These are phyloP conservation scores for Clarireedia paspali DNA, from an alignment of 2,329 filamentous ascomycete genomes.

Conservation along the genomic window DNA sequence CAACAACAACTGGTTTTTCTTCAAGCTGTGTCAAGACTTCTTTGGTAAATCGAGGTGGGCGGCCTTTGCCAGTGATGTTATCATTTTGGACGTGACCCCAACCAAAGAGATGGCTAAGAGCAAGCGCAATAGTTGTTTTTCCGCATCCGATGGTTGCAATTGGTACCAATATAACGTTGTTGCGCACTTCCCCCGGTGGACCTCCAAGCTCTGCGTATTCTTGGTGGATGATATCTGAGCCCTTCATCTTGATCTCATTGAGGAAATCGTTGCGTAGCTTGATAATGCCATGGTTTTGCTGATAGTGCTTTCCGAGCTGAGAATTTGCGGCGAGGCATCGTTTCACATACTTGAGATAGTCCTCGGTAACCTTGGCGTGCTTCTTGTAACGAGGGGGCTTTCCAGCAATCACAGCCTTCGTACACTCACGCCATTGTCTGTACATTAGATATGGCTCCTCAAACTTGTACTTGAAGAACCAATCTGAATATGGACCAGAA, in stretches of 20 bases:
- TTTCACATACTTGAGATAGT: slow-evolving; percentile 79
- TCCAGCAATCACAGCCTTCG: slow-evolving; percentile 75
- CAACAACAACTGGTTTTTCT: slow-evolving; percentile 66
- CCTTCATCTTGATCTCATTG: slow-evolving; percentile 72
- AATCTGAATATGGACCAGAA: slow-evolving; percentile 62
- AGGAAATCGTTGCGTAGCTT: slow-evolving; percentile 82
- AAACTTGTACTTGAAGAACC: slow-evolving; percentile 99
- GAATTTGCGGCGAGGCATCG: slow-evolving; percentile 63
- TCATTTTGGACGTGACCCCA: slow-evolving; percentile 97
- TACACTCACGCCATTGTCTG: slow-evolving; percentile 95
- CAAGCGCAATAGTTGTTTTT: slow-evolving; percentile 87
- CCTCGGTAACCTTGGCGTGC: slow-evolving; percentile 80
- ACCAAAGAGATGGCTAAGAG: slow-evolving; percentile 71
- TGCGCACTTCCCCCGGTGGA: slow-evolving; percentile 46
- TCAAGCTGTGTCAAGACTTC: slow-evolving; percentile 59
- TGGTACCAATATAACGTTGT: slow-evolving; percentile 75
- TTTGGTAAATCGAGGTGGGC: slow-evolving; percentile 70
- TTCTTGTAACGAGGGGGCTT: slow-evolving; percentile 74
- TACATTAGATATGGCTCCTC: slow-evolving; percentile 99
- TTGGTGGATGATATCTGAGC: slow-evolving; percentile 76
- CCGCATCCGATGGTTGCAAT: slow-evolving; percentile 93
- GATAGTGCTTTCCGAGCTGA: slow-evolving; percentile 62
- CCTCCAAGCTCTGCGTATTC: slow-evolving; percentile 50
- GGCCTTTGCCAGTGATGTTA: slow-evolving; percentile 75
- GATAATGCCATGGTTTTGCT: slow-evolving; percentile 91